Evolutionary conservation across 441 rosid species (phyloP), one percentile per base, ranked within the genome.

Genomic region (Mallotus japonicus): DNA sequence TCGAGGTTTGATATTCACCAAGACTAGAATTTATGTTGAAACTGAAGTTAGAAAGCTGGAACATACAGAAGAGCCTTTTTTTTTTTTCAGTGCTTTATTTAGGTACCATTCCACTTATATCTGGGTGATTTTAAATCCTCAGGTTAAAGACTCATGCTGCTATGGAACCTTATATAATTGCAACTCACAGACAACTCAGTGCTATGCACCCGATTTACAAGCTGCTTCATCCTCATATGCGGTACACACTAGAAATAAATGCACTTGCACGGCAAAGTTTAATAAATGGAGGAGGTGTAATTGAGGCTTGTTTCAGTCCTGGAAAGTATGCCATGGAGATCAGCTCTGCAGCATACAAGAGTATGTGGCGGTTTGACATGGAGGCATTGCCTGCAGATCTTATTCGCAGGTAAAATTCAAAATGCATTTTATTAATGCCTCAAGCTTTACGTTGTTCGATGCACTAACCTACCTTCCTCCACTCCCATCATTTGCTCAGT

Each of bases 311-410:
- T 79, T 95, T 92, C 80, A 86, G 94, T 81, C 97, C 97, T 0
- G 97, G 92, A 46, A 90, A 84, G 78, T 87, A 83, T 2, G 81
- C 94, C 62, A 88, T 95, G 99, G 99, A 95, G 77, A 64, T 95
- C 19, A 95, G 99, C 81, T 87, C 99, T 22, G 90, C 92, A 0
- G 97, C 97, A 0, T 95, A 95, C 79, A 83, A 95, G 85, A 87
- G 77, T 62, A 65, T 72, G 83, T 92, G 97, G 97, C 81, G 86
- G 75, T 95, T 95, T 37, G 97, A 95, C 80, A 88, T 86, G 97
- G 97, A 92, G 78, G 94, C 94, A 56, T 85, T 95, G 83, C 97
- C 99, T 54, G 93, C 94, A 62, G 99, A 94, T 87, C 99, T 94
- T 71, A 76, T 94, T 74, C 82, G 90, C 62, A 85, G 99, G 99